Evolutionary conservation across 768 basidiomycete genomes (phyloP), one percentile per base, ranked within the genome.

Genomic region (Panus rudis): DNA sequence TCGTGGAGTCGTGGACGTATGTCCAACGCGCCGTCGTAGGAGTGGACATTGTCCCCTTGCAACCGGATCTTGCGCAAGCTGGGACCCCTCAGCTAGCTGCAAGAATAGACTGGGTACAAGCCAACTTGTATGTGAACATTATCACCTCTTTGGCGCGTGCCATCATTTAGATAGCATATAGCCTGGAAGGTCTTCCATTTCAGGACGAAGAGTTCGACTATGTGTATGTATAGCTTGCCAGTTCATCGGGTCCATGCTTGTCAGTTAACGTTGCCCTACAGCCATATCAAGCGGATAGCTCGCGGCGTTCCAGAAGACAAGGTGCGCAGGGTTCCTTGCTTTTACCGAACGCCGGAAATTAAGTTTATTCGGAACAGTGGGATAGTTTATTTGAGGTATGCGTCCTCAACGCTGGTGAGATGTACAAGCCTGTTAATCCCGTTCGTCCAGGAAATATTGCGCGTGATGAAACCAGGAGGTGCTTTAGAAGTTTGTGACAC

Each of bases 251-350:
- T 20, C n/a, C n/a, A n/a, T n/a, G n/a, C 38, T 24, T 38, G 34
- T 28, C 33, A 49, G 42, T 38, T 39, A 30, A 40, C 47, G 43
- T 41, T 24, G 41, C 20, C 37, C 34, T 28, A 20, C 48, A 84
- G 81, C 32, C 82, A 83, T 55, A 66, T 83, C 50, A 82, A 82
- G 52, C 72, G 83, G 6, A 76, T 88, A 35, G 78, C 81, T 1
- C 70, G 81, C 19, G 84, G 84, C 28, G 79, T 88, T 31, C 85
- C 85, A 12, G 84, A 87, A 53, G 72, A 86, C 57, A 81, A 79
- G 66, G 82, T 83, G 37, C 22, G 64, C 55, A 7, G 28, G 10
- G 28, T 30, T 30, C 28, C 10, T 30, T 10, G 10, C 28, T n/a
- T 30, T 30, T 30, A n/a, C 28, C n/a, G 10, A 30, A 30, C 10